Conservation (phyloP, 257 asterid genomes). For the Solanum bukasovii region DNA sequence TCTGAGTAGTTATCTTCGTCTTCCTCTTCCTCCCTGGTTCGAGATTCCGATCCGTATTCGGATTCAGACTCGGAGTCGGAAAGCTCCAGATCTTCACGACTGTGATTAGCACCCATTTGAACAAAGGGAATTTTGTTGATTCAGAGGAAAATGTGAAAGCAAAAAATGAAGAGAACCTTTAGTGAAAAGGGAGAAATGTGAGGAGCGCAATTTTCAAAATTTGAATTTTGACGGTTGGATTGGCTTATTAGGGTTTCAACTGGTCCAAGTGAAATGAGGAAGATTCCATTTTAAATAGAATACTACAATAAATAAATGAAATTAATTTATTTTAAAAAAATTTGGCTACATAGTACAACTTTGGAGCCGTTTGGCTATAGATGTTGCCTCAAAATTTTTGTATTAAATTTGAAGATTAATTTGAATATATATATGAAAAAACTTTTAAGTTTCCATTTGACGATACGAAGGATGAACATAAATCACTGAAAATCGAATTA, state of each 20-base stretch:
- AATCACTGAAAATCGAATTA: too few species aligned
- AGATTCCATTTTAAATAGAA: neutral
- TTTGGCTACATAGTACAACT: neutral
- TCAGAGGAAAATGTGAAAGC: neutral
- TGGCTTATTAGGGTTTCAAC: neutral
- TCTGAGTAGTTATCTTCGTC: conserved; percentile 30
- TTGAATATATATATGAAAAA: neutral
- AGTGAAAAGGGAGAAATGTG: neutral
- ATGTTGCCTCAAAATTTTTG: neutral
- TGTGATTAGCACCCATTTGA: conserved; percentile 76
- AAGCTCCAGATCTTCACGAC: conserved; percentile 63
- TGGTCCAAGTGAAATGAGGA: neutral
- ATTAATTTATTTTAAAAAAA: neutral
- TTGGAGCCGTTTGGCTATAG: neutral
- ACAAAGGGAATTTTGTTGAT: neutral
- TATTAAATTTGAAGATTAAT: neutral
- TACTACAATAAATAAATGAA: neutral
- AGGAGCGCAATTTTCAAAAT: conserved; percentile 45
- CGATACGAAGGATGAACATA: too few species aligned
- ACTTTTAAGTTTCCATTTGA: too few species aligned
- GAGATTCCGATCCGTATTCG: conserved; percentile 34
- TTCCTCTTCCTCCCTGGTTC: conserved; percentile 16
- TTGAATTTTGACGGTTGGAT: conserved; percentile 19
- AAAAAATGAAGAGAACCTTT: neutral
- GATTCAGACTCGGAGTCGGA: conserved; percentile 68